Evolutionary conservation across 78 protist species (phyloP), one percentile per base, ranked within the genome.

Genomic region (Dictyostelium capitatum): DNA sequence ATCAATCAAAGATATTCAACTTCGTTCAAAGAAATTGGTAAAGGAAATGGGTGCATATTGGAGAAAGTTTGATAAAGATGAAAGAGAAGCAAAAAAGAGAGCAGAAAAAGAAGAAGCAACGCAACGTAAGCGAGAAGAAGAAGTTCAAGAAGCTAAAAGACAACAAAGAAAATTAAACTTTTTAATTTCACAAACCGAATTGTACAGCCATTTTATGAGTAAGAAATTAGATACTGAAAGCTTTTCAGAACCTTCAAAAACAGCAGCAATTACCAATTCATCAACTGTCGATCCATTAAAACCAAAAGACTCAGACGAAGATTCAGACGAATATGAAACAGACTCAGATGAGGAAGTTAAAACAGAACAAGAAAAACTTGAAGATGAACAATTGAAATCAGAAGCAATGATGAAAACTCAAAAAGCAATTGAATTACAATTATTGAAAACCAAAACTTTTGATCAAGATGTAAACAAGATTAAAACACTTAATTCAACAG

Each of bases 161-260:
- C 98, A 98, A 95, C 96, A 95, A 62, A 83, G 92, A 48, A 97
- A 98, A 54, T 82, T 98, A 10, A 97, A 97, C 79, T 98, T 96
- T 75, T 89, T 98, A 48, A 80, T 98, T 46, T 96, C 97, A 4
- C 99, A 98, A 78, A 96, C 99, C 37, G 99, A 98, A 89, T 82
- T 98, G 10, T 97, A 95, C 48, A 75, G 97, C 2, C 99, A 98
- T 82, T 98, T 98, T 74, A 96, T 98, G 95, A 83, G 89, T 54
- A 57, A 82, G 62, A 97, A 98, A 79, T 75, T 80, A 17, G 70
- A 62, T 62, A 30, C 70, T 25, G 20, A 11, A 57, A 50, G 43
- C 11, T 5, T 37, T 4, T 12, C 17, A 3, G 41, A 25, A 64
- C 20, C 20, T 67, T 41, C 30, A 4, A 78, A 48, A 32, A 51